Conservation (phyloP, 1,284 basidiomycete genomes). For the Pulchroboletus neoregius region DNA sequence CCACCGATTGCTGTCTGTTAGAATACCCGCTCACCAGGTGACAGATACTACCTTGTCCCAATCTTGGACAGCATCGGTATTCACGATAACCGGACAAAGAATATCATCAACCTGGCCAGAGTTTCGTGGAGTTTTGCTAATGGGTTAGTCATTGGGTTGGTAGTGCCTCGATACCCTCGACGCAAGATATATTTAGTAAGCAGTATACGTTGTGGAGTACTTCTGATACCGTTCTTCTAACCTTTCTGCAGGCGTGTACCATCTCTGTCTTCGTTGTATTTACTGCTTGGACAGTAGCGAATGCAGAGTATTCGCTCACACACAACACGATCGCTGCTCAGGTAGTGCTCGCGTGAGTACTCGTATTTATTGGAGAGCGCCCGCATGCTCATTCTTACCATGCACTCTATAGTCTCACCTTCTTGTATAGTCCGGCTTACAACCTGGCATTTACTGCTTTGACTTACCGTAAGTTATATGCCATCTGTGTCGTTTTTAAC, state of each 20-base stretch:
- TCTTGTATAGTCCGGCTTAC: background rate
- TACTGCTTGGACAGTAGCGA: slow-evolving; percentile 18
- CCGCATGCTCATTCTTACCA: too few relatives aligned
- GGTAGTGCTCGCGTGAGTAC: slow-evolving; percentile 14
- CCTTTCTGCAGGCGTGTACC: slow-evolving; percentile 8
- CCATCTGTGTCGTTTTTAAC: too few relatives aligned
- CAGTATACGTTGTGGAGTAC: too few relatives aligned
- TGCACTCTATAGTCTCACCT: background rate
- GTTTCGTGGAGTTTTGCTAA: slow-evolving; percentile 15
- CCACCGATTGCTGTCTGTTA: background rate
- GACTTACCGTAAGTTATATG: too few relatives aligned
- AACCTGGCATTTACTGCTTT: background rate
- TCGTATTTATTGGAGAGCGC: too few relatives aligned
- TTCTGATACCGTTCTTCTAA: background rate
- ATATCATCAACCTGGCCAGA: slow-evolving; percentile 16
- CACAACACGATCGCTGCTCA: slow-evolving; percentile 2
- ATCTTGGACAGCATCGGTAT: slow-evolving; percentile 22
- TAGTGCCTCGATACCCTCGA: slow-evolving; percentile 18
- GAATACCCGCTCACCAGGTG: background rate
- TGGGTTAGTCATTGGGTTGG: slow-evolving; percentile 7
- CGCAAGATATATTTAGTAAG: slow-evolving; percentile 20
- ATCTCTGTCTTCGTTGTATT: slow-evolving; percentile 21
- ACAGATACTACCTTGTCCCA: slow-evolving; percentile 14
- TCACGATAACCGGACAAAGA: slow-evolving; percentile 21
- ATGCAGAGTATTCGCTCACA: slow-evolving; percentile 19